Percentiles rank a stretch among this genome's conserved stretches.
Evolutionary conservation across 495 filamentous ascomycete species (phyloP).

Genomic region (Niebla homalea): DNA sequence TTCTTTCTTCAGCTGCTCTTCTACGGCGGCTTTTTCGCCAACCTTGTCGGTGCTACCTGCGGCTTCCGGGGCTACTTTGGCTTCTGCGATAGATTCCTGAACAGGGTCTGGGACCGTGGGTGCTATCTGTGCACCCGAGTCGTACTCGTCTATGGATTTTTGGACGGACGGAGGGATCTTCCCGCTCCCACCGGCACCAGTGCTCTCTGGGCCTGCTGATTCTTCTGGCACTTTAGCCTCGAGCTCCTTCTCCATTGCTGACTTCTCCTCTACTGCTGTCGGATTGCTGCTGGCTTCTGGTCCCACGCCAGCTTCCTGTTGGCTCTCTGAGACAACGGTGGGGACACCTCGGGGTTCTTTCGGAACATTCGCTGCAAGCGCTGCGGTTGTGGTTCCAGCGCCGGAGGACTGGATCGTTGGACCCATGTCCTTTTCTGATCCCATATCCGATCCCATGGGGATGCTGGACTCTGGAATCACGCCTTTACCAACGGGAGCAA

Average conservation of each 20-base stretch:
- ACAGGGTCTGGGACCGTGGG: slow-evolving; percentile 56
- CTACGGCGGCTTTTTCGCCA: slow-evolving; percentile 64
- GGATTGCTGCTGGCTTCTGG: slow-evolving; percentile 48
- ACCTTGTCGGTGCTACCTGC: slow-evolving; percentile 53
- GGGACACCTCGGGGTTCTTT: slow-evolving; percentile 38
- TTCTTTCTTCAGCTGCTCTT: slow-evolving; percentile 50
- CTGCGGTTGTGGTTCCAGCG: slow-evolving; percentile 28
- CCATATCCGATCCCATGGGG: slow-evolving; percentile 41
- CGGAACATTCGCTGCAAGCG: slow-evolving; percentile 44
- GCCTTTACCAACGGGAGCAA: slow-evolving; percentile 49
- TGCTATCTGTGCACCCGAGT: slow-evolving; percentile 15
- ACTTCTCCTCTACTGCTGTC: slow-evolving; percentile 47
- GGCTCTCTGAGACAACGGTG: slow-evolving; percentile 52
- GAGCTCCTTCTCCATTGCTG: slow-evolving; percentile 47
- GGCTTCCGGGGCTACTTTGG: slow-evolving; percentile 55
- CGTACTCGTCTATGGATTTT: slow-evolving; percentile 21
- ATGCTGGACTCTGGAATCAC: slow-evolving; percentile 81
- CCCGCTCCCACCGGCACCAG: slow-evolving; percentile 23
- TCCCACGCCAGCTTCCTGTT: slow-evolving; percentile 41
- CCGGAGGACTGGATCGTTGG: slow-evolving; percentile 20
- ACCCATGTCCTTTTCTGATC: slow-evolving; percentile 27
- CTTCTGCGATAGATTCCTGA: slow-evolving; percentile 55
- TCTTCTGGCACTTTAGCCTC: slow-evolving; percentile 42
- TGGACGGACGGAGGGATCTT: slow-evolving; percentile 13
- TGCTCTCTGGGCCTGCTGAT: slow-evolving; percentile 44